These are phyloP conservation scores for Allium fistulosum DNA, from an alignment of 106 monocot species.

Conservation along the genomic window DNA sequence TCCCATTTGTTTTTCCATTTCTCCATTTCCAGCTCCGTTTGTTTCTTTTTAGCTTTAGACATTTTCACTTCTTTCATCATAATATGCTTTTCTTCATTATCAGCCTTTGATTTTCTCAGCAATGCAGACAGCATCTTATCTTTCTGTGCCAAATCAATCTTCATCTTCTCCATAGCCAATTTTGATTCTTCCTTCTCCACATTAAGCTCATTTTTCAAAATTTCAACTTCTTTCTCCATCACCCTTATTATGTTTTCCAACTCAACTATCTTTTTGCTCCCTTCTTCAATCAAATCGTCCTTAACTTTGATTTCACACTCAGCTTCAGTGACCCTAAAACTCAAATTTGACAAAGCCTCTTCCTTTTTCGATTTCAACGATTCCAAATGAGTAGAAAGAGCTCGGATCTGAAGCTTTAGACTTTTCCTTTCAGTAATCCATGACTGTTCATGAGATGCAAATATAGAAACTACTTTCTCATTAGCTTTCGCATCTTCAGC, in stretches of 20 bases:
- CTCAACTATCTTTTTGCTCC: conserved; percentile 21
- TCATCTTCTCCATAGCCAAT: conserved; percentile 26
- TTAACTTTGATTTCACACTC: conserved; percentile 16
- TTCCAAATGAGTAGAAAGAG: too few species aligned
- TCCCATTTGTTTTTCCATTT: conserved; percentile 43
- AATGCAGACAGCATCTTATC: conserved; percentile 83
- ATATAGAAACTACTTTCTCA: conserved; percentile 82
- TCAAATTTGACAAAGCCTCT: conserved; percentile 25
- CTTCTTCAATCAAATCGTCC: conserved; percentile 34
- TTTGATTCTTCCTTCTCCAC: conserved; percentile 36
- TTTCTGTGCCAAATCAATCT: conserved; percentile 65
- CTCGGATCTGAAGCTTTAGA: conserved; percentile 50
- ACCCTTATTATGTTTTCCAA: conserved; percentile 39
- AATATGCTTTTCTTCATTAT: conserved; percentile 49
- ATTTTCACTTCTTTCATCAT: conserved; percentile 65
- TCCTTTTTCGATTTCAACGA: conserved; percentile 28
- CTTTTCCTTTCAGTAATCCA: conserved; percentile 70
- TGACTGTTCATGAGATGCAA: conserved; percentile 68
- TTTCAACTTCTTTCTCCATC: conserved; percentile 10
- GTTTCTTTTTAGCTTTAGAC: conserved; percentile 63
- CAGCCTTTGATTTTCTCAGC: conserved; percentile 78
- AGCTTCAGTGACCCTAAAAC: conserved; percentile 28
- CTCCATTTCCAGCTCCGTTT: conserved; percentile 66
- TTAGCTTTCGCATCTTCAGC: conserved; percentile 83
- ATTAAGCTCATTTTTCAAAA: neutral